Evolutionary conservation across 1,139 yeast species (phyloP).

Genomic region (Saccharomyces uvarum): DNA sequence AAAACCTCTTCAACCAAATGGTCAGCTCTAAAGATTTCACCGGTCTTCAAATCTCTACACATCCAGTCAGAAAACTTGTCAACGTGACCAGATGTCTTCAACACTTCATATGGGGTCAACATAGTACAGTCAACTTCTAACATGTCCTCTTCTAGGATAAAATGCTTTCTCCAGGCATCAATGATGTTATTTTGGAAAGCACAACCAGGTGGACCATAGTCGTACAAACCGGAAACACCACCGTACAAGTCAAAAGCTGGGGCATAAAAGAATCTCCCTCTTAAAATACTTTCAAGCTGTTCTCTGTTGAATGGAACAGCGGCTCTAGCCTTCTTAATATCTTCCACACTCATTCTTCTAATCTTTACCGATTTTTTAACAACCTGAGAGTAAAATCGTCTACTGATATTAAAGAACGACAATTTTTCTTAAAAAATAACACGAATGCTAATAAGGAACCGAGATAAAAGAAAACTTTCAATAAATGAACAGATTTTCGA

Average conservation of each 20-base stretch:
- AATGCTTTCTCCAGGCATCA: conserved; percentile 96
- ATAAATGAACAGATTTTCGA: background rate
- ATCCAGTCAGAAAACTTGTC: conserved; percentile 99
- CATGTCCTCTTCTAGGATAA: conserved; percentile 96
- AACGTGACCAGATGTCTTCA: conserved; percentile 98
- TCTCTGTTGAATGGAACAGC: conserved; percentile 65
- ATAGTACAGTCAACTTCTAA: conserved; percentile 96
- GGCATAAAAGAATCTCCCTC: conserved; percentile 93
- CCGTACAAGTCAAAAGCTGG: conserved; percentile 97
- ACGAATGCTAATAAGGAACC: background rate
- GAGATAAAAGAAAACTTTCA: background rate
- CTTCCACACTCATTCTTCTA: conserved; percentile 29
- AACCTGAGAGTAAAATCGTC: conserved; percentile 25
- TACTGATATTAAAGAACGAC: conserved; percentile 21
- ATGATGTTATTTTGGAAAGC: conserved; percentile 93
- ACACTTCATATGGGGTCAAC: conserved; percentile 94
- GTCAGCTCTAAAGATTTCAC: conserved; percentile 98
- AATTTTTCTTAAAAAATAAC: conserved; percentile 12
- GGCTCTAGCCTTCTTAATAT: conserved; percentile 35
- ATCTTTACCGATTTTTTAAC: conserved; percentile 26
- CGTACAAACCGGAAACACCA: conserved; percentile 96
- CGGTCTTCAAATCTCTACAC: conserved; percentile 92
- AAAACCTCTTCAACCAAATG: conserved; percentile 96
- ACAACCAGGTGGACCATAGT: conserved; percentile 99
- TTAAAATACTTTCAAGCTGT: conserved; percentile 77